Percentiles rank a stretch among this genome's conserved stretches.
Conservation (phyloP, 768 basidiomycete genomes). For the Punctularia strigosozonata region DNA sequence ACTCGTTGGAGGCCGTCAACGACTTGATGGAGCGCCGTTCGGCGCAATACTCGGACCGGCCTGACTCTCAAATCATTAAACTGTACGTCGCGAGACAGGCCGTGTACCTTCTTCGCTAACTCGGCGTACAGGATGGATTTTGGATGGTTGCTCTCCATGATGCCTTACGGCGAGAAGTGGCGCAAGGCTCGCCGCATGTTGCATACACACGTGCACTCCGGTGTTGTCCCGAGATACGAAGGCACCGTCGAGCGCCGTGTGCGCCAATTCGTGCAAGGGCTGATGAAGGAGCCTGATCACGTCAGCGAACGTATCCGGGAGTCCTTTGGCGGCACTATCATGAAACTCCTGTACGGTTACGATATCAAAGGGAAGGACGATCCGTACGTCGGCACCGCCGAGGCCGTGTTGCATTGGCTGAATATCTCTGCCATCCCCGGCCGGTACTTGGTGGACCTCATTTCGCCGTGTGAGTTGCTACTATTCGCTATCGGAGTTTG, state of each 20-base stretch:
- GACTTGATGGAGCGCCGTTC: not conserved
- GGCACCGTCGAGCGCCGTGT: not conserved
- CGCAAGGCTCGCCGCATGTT: conserved; percentile 2
- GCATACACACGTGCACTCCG: not conserved
- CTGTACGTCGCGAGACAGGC: no score
- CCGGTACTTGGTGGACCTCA: conserved; percentile 5
- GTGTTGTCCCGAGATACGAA: not conserved
- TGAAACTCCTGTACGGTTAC: conserved; percentile 1
- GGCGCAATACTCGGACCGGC: not conserved
- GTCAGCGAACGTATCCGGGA: conserved; percentile 5
- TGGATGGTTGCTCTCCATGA: conserved; percentile 1
- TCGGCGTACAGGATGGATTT: conserved; percentile 3
- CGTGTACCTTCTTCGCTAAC: no score
- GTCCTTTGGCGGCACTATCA: conserved; percentile 3
- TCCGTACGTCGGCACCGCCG: conserved; percentile 5
- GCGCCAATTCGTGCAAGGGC: not conserved
- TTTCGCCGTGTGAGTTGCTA: conserved; percentile 6
- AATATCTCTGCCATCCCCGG: conserved; percentile 1
- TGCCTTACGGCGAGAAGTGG: conserved; percentile 4
- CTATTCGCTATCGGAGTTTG: no score
- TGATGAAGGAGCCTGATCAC: conserved; percentile 4
- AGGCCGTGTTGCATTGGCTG: not conserved
- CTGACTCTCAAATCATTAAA: no score
- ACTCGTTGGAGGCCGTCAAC: not conserved
- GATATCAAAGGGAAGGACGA: not conserved